Evolutionary conservation across 176 grass and related monocot genomes (phyloP).

Genomic region (Eragrostis nindensis): DNA sequence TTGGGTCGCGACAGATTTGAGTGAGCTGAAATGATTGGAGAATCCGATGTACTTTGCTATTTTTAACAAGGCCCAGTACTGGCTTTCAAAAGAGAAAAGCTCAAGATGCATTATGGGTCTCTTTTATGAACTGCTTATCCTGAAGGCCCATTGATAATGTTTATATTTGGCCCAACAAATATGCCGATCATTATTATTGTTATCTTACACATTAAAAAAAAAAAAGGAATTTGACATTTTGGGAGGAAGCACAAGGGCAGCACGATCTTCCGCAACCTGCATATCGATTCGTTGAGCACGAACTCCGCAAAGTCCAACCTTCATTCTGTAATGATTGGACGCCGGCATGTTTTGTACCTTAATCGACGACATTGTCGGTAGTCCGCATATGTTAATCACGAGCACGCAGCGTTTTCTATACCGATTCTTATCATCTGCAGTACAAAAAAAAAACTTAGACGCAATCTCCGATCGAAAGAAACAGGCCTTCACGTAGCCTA

Average conservation of each 20-base stretch:
- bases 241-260: background rate
- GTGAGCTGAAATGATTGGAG: too few relatives aligned
- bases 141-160: too few relatives aligned
- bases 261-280: background rate
- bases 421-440: background rate
- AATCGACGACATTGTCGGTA: background rate
- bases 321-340: background rate
- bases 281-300: background rate
- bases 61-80: too few relatives aligned
- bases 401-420: background rate
- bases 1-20: background rate
- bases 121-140: too few relatives aligned
- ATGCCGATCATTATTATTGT: too few relatives aligned
- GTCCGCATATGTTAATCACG: background rate
- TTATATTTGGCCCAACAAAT: background rate
- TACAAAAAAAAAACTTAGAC: background rate
- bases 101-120: too few relatives aligned
- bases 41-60: too few relatives aligned
- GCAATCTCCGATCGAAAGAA: background rate
- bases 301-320: background rate
- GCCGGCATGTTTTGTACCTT: background rate
- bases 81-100: too few relatives aligned
- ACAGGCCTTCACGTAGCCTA: conserved; percentile 44
- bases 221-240: background rate
- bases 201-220: too few relatives aligned